Evolutionary conservation across 257 asterid species (phyloP).

Genomic region (Solanum raphanifolium): DNA sequence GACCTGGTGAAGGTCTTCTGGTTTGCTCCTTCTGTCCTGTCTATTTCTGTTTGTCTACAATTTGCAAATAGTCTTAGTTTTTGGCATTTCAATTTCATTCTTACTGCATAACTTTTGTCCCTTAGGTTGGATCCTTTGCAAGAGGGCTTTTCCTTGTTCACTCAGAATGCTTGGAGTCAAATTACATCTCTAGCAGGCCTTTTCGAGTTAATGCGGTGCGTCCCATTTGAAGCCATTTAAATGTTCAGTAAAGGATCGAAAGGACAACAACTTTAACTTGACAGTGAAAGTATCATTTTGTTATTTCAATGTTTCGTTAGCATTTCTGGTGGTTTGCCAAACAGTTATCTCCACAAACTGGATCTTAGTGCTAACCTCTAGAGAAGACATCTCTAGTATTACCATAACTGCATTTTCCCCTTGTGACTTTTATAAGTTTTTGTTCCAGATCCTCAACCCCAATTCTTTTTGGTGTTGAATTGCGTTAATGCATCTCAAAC

Average conservation of each 20-base stretch:
- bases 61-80: background rate
- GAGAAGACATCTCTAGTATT: background rate
- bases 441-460: background rate
- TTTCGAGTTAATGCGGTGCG: constrained; percentile 92
- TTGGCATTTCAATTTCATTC: background rate
- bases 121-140: constrained; percentile 84
- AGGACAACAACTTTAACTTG: background rate
- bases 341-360: background rate
- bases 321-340: background rate
- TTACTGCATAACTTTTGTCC: background rate
- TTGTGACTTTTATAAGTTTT: background rate
- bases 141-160: constrained; percentile 92
- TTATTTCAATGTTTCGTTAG: background rate
- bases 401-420: background rate
- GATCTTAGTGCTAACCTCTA: background rate
- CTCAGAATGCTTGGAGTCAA: constrained; percentile 84
- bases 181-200: constrained; percentile 91
- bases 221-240: constrained; percentile 1
- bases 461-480: background rate
- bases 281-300: background rate
- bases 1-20: constrained; percentile 97
- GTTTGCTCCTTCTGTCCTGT: constrained; percentile 21
- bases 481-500: background rate
- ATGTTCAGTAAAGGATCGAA: background rate
- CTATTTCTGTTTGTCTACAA: background rate